Evolutionary conservation across 1,284 basidiomycete species (phyloP).

Genomic region (Mycena citricolor): DNA sequence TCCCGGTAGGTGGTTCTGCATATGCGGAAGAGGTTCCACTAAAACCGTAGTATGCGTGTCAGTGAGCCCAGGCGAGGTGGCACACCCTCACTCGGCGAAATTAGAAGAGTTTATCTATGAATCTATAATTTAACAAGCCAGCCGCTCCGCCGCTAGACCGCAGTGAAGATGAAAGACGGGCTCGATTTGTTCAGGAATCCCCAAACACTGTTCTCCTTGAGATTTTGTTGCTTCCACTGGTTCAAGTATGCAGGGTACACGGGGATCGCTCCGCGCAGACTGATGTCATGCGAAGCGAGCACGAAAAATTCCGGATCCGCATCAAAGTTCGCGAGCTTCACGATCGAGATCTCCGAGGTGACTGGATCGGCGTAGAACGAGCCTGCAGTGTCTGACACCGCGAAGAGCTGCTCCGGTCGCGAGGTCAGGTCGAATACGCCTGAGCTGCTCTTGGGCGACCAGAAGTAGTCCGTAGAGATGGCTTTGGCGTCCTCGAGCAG

Average conservation of each 20-base stretch:
- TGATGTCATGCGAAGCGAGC: conserved; percentile 22
- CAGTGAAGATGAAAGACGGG: conserved; percentile 4
- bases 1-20: no score
- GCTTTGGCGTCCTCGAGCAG: conserved; percentile 8
- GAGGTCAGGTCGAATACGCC: conserved; percentile 4
- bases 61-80: no score
- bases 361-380: not conserved
- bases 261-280: conserved; percentile 5
- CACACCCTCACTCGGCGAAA: no score
- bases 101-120: no score
- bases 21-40: no score
- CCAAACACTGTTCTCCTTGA: conserved; percentile 24
- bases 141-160: no score
- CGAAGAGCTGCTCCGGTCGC: conserved; percentile 9
- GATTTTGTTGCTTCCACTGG: conserved; percentile 22
- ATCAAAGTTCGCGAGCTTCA: conserved; percentile 18
- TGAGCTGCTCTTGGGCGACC: not conserved
- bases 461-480: conserved; percentile 7
- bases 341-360: conserved; percentile 1
- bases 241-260: conserved; percentile 18
- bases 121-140: no score
- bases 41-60: no score
- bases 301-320: conserved; percentile 22
- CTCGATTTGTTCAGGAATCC: conserved; percentile 20
- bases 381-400: not conserved